Evolutionary conservation across 371 early-diverging fungal species (phyloP), one percentile per base, ranked within the genome.

Genomic region (Mucor indicus): DNA sequence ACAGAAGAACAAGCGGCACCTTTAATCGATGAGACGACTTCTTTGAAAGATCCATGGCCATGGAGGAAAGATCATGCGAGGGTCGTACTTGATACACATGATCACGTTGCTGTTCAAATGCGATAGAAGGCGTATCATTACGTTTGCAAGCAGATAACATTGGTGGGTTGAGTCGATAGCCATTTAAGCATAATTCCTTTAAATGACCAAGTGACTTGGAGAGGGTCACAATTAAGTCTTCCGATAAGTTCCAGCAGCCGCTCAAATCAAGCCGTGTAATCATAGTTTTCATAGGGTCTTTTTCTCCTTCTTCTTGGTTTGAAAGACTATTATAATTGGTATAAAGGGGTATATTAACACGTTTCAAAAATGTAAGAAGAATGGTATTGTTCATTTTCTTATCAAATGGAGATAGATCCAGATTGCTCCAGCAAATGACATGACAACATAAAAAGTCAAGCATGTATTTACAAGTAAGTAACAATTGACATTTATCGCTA

Each of bases 11-110:
- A 19, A 62, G 56, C 1, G 62, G 53, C 3, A 73, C 20, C 4
- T 42, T 44, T 12, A 69, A 39, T 22, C 56, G 49, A 40, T 58
- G 38, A 0, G 17, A 33, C n/a, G 55, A 37, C 21, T 55, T 57
- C 25, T 64, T 67, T 21, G 64, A 59, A 9, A 66, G 55, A 39
- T 68, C 67, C 67, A 66, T 63, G 6, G 64, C 38, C 27, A 60
- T 49, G 2, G 67, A 67, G 10, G 65, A 51, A 5, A 73, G 30
- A 27, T 60, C 61, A 46, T 72, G 60, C 5, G 65, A 56, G 4
- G 69, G 74, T 11, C 57, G 60, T n/a, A 62, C 55, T 42, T 67
- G 68, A 42, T 67, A 71, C 1, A 71, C 48, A 39, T 71, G 60
- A 9, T 64, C 72, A n/a, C 72, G 59, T 33, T 60, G 63, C 20